Evolutionary conservation across 352 stramenopile species (phyloP), one percentile per base, ranked within the genome.

Genomic region (Globisporangium spiculum): DNA sequence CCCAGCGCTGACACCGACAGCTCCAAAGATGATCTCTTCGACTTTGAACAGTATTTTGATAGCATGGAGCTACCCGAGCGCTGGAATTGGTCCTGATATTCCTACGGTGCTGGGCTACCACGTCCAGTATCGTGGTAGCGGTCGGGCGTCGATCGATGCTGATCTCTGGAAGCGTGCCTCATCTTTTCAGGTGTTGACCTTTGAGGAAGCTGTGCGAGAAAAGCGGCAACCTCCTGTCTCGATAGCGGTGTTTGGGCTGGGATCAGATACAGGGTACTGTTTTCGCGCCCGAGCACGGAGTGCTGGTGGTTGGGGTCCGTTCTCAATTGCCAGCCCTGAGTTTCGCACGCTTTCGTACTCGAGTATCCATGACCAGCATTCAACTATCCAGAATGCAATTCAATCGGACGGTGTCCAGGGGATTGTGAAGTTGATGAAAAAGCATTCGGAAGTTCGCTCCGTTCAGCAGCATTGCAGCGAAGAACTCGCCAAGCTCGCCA

Each of bases 291-390:
- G 83, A 24, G 86, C 86, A 22, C 66, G 80, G 12, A 85, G 73
- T 41, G 76, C 76, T 26, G 84, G 86, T 0, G 86, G 84, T 1
- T 94, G 84, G 86, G 82, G 84, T 0, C 77, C 80, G 12, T 91
- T 88, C 59, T 92, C 83, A 0, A n/a, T n/a, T 1, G 24, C 64
- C 2, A 82, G 72, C 9, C 16, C 52, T 26, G 65, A 65, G 10
- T 81, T 88, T 65, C 73, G 81, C 10, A 92, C 86, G 1, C 68
- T 55, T 0, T 81, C 80, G 1, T 75, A 34, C 60, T 50, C 76
- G 1, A 78, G 69, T 24, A 75, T 73, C 1, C 57, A 71, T n/a
- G 65, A 77, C 30, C 66, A 80, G 16, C 82, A 78, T 24, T 69
- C 74, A 50, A 79, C 75, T 0, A 70, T 86, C 32, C 60, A 76